Evolutionary conservation across 179 eudicot species (phyloP).

Genomic region (Patellifolia procumbens): DNA sequence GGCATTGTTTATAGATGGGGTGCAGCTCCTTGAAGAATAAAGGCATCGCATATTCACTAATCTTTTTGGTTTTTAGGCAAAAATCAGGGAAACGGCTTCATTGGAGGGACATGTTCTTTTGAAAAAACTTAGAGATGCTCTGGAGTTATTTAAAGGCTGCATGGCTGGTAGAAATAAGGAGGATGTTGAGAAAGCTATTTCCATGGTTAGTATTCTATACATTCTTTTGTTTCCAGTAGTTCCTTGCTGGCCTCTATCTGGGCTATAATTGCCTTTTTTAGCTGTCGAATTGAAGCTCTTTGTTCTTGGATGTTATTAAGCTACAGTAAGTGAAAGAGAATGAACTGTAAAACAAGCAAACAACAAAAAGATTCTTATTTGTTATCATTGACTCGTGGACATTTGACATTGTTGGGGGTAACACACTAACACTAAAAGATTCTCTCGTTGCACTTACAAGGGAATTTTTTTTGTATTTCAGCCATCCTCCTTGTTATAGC

Average conservation of each 20-base stretch:
- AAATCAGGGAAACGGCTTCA: conserved; percentile 74
- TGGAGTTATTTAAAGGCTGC: conserved; percentile 80
- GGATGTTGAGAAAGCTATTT: conserved; percentile 93
- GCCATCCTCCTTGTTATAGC: background rate
- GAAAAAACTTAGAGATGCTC: conserved; percentile 95
- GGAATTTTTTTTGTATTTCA: background rate
- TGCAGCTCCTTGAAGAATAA: background rate
- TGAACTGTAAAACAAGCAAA: background rate
- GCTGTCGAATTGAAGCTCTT: background rate
- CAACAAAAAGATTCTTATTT: too few relatives aligned
- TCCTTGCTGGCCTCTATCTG: background rate
- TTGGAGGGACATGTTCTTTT: conserved; percentile 93
- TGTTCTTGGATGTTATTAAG: background rate
- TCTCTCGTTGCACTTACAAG: background rate
- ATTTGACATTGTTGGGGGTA: background rate
- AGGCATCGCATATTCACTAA: background rate
- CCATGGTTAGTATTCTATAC: conserved; percentile 61
- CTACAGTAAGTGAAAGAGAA: background rate
- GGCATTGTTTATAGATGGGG: background rate
- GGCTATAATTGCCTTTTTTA: background rate
- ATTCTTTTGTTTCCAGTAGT: conserved; percentile 3
- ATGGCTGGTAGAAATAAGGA: conserved; percentile 82
- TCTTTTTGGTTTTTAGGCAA: conserved; percentile 54
- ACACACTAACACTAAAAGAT: background rate
- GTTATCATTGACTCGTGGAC: background rate